Evolutionary conservation across 352 stramenopile species (phyloP).

Genomic region (Aphanomyces stellatus): DNA sequence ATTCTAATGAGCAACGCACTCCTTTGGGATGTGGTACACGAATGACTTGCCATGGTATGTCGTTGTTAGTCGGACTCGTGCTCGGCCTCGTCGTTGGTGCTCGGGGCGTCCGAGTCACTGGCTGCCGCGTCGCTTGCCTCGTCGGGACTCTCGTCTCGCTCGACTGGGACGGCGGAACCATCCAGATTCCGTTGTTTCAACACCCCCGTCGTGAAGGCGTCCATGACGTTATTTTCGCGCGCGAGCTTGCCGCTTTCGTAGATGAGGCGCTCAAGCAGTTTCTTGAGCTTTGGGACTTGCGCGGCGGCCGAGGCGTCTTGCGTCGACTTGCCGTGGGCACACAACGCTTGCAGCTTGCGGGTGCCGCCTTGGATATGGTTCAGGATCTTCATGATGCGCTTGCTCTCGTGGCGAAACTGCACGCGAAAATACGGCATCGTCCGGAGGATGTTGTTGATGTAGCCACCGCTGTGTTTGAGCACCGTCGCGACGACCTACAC

Average conservation of each 20-base stretch:
- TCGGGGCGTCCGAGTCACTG: no score
- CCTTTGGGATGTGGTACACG: no score
- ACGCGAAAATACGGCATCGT: slow-evolving; percentile 48
- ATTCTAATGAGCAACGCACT: no score
- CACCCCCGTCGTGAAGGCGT: slow-evolving; percentile 50
- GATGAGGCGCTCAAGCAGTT: slow-evolving; percentile 48
- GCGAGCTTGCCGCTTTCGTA: slow-evolving; percentile 48
- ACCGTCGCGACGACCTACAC: slow-evolving; percentile 34
- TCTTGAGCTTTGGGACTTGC: slow-evolving; percentile 59
- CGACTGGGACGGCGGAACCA: slow-evolving; percentile 49
- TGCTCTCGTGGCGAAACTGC: slow-evolving; percentile 39
- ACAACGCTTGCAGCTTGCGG: slow-evolving; percentile 50
- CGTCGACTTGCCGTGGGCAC: slow-evolving; percentile 49
- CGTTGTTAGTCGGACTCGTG: no score
- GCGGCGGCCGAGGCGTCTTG: slow-evolving; percentile 40
- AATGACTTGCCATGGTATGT: no score
- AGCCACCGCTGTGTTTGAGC: slow-evolving; percentile 43
- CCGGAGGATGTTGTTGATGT: slow-evolving; percentile 39
- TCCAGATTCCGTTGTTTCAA: slow-evolving; percentile 63
- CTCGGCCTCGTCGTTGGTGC: no score
- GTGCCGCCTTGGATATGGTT: slow-evolving; percentile 49
- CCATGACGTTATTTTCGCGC: slow-evolving; percentile 40
- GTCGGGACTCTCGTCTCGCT: no score
- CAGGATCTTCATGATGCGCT: slow-evolving; percentile 43
- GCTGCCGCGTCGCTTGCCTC: no score